Conservation (phyloP, 2,329 filamentous ascomycete species). For the Arthrobotrys megalospora region DNA sequence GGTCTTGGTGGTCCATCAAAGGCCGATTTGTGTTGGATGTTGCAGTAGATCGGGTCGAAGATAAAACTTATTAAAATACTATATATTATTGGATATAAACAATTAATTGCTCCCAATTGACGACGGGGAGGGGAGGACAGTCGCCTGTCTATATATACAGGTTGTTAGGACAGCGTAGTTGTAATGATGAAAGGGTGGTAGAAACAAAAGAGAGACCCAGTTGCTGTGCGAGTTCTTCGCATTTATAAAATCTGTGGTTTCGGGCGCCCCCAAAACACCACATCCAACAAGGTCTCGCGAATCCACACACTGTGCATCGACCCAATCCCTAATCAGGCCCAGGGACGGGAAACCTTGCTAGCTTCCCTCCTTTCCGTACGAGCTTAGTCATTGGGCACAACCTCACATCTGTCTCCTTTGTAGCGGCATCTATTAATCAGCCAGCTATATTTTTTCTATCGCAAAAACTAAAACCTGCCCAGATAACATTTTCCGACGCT, state of each 20-base stretch:
- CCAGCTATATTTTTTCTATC: neutral
- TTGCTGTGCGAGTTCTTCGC: conserved; percentile 17
- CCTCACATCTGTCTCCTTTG: conserved; percentile 35
- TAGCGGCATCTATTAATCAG: conserved; percentile 17
- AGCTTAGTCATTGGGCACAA: conserved; percentile 62
- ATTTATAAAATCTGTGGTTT: conserved; percentile 27
- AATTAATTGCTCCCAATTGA: conserved; percentile 9
- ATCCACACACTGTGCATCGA: conserved; percentile 23
- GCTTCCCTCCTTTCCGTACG: conserved; percentile 13
- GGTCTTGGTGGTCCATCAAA: conserved; percentile 36
- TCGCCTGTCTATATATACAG: conserved; percentile 21
- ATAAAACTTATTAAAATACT: conserved; percentile 2
- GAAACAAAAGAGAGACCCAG: conserved; percentile 10
- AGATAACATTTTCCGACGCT: conserved; percentile 23
- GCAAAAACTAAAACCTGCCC: conserved; percentile 31
- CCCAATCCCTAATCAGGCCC: conserved; percentile 58
- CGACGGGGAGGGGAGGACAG: conserved; percentile 9
- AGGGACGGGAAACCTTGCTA: conserved; percentile 31
- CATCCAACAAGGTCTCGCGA: conserved; percentile 9
- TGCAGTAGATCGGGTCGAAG: conserved; percentile 18
- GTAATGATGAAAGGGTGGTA: conserved; percentile 13
- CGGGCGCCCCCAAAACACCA: conserved; percentile 27
- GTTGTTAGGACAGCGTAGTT: conserved; percentile 5
- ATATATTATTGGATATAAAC: neutral
- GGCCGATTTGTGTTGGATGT: conserved; percentile 18